Evolutionary conservation across 768 basidiomycete genomes (phyloP).

Genomic region (Leccinum disarticulatum): DNA sequence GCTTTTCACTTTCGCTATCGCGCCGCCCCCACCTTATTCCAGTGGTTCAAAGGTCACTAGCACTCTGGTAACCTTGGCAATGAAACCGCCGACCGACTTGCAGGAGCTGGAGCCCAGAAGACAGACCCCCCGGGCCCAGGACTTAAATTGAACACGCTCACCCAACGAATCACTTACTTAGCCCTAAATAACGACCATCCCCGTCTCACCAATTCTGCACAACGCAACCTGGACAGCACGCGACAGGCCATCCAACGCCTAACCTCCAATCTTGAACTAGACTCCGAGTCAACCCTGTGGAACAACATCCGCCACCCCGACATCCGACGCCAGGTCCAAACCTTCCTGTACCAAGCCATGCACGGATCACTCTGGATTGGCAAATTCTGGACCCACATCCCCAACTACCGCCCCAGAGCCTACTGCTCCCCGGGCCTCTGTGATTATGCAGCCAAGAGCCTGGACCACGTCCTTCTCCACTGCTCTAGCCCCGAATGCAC

Average conservation of each 20-base stretch:
- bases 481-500: background rate
- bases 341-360: background rate
- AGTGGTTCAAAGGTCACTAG: conserved; percentile 27
- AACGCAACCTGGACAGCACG: no score
- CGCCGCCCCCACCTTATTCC: conserved; percentile 19
- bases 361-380: background rate
- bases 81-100: conserved; percentile 26
- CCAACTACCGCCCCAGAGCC: background rate
- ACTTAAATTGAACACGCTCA: no score
- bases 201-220: no score
- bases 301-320: background rate
- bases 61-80: conserved; percentile 22
- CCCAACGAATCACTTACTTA: no score
- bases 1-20: conserved; percentile 9
- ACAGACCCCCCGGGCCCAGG: background rate
- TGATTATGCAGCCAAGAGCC: background rate
- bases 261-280: background rate
- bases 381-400: background rate
- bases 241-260: background rate
- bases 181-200: no score
- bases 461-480: background rate
- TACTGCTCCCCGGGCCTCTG: background rate
- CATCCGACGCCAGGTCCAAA: background rate
- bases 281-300: background rate
- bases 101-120: conserved; percentile 14